A percentile compares a stretch with the other conserved stretches of the same genome.
phyloP scores from a whole-genome alignment of 495 filamentous ascomycete genomes.

The Talaromyces adpressus region DNA sequence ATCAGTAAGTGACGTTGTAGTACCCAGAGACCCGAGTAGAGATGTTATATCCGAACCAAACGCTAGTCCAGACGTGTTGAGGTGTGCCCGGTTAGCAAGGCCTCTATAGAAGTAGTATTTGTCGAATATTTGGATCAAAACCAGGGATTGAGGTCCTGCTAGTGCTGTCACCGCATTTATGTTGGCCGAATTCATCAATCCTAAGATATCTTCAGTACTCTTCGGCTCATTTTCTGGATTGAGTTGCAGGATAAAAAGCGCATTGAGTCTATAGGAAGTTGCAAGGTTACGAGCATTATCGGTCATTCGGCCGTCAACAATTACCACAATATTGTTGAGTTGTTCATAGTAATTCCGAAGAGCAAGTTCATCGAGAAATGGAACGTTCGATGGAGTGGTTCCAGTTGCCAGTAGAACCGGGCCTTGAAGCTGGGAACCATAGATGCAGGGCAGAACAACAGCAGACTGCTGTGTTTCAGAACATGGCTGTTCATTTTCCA shows the following conservation, averaged over 20 bases:
- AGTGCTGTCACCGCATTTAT: conserved; percentile 9
- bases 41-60: conserved; percentile 8
- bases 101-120: conserved; percentile 8
- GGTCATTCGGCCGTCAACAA: conserved; percentile 20
- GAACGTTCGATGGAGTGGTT: conserved; percentile 5
- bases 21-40: neutral
- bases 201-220: neutral
- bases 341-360: conserved; percentile 2
- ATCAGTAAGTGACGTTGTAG: conserved; percentile 1
- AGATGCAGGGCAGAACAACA: conserved; percentile 5
- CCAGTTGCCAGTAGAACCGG: conserved; percentile 4
- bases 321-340: conserved; percentile 12
- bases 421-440: conserved; percentile 7
- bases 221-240: conserved; percentile 10
- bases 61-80: conserved; percentile 2
- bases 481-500: neutral
- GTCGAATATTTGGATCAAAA: conserved; percentile 5
- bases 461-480: neutral
- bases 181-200: conserved; percentile 4
- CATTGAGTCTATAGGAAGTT: conserved; percentile 16
- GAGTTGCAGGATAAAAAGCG: conserved; percentile 18
- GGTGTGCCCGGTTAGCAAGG: conserved; percentile 4
- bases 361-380: conserved; percentile 6
- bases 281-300: conserved; percentile 20
- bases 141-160: conserved; percentile 7